phyloP scores from a whole-genome alignment of 768 basidiomycete genomes.

The Lactifluus hygrophoroides region DNA sequence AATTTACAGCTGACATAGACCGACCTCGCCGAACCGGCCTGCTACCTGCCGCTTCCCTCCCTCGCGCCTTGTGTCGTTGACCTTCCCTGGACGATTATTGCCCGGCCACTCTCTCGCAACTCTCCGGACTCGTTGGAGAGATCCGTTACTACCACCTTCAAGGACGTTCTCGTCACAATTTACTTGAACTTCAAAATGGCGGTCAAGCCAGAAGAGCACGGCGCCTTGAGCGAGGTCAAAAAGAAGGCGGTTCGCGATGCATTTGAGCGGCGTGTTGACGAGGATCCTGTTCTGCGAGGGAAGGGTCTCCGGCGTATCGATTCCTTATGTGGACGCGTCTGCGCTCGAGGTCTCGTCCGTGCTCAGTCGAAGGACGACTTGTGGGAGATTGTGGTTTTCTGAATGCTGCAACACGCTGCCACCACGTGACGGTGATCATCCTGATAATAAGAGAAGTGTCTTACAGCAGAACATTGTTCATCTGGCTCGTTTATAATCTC shows the following conservation, averaged over 20 bases:
- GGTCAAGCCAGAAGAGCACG: background rate
- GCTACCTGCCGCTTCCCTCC: background rate
- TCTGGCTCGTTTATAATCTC: background rate
- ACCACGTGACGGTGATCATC: no score
- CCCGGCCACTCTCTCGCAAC: background rate
- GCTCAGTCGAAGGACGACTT: conserved; percentile 4
- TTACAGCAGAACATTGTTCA: no score
- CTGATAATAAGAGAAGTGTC: no score
- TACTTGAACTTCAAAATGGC: conserved; percentile 3
- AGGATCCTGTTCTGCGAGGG: background rate
- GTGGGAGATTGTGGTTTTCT: background rate
- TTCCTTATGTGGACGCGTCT: background rate
- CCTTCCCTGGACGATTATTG: background rate
- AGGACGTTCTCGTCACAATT: background rate
- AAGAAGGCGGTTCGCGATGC: background rate
- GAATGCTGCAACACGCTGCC: no score
- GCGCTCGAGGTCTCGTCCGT: conserved; percentile 1
- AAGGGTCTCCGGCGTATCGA: no score
- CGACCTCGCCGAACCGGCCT: background rate
- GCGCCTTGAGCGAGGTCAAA: background rate
- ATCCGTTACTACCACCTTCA: background rate
- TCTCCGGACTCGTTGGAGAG: no score
- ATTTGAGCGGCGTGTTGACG: background rate
- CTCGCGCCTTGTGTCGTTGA: background rate
- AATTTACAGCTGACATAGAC: background rate